These are phyloP conservation scores for Raddia guianensis DNA, from an alignment of 176 grass and related monocot genomes.

Conservation along the genomic window DNA sequence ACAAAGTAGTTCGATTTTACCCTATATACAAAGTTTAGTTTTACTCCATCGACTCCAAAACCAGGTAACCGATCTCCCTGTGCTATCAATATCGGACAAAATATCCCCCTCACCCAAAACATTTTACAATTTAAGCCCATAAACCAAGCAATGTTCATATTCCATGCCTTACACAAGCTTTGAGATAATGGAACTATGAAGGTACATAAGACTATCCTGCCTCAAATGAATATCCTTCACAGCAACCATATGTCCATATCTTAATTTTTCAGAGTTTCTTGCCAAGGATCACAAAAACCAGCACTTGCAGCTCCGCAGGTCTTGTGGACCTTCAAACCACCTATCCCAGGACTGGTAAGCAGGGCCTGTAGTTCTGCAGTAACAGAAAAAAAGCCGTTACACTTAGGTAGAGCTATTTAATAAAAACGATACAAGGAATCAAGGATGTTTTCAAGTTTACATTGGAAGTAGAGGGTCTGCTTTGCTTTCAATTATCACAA, in stretches of 20 bases:
- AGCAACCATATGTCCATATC: conserved; percentile 3
- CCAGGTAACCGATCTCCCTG: too few relatives aligned
- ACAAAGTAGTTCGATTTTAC: too few relatives aligned
- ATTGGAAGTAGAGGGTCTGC: conserved; percentile 83
- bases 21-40: too few relatives aligned
- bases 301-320: conserved; percentile 72
- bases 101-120: too few relatives aligned
- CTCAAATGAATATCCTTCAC: background rate
- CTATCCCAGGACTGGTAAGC: conserved; percentile 67
- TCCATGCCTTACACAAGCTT: too few relatives aligned
- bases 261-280: background rate
- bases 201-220: too few relatives aligned
- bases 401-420: background rate
- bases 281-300: conserved; percentile 67
- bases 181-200: too few relatives aligned
- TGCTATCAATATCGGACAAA: too few relatives aligned
- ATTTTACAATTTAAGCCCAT: too few relatives aligned
- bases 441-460: conserved; percentile 43
- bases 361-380: conserved; percentile 63
- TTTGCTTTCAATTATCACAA: conserved; percentile 56
- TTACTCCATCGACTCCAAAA: too few relatives aligned
- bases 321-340: conserved; percentile 87
- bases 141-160: too few relatives aligned
- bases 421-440: background rate
- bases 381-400: background rate